phyloP scores from a whole-genome alignment of 2,329 filamentous ascomycete species.

The Thielaviopsis populi region DNA sequence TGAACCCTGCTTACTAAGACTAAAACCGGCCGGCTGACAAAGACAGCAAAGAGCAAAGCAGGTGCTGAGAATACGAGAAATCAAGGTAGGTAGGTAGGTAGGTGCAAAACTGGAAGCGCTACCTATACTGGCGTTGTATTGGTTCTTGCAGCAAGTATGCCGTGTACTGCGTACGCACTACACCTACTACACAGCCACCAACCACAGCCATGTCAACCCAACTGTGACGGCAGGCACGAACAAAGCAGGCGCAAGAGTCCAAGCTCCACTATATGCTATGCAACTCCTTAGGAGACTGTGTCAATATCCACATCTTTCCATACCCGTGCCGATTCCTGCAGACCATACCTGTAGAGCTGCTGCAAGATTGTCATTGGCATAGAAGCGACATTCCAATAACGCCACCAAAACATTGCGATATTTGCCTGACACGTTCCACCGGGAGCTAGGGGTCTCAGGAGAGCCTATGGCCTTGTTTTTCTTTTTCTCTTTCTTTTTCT shows the following conservation, averaged over 20 bases:
- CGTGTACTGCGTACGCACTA: too few species aligned
- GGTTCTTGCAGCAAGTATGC: too few species aligned
- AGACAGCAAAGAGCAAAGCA: not conserved
- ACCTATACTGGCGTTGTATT: too few species aligned
- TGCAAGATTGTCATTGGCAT: constrained; percentile 1
- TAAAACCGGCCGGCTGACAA: not conserved
- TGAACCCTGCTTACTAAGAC: not conserved
- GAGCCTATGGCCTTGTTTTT: not conserved
- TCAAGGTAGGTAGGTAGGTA: not conserved
- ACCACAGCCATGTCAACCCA: too few species aligned
- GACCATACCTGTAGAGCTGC: not conserved
- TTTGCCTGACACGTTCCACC: not conserved
- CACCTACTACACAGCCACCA: too few species aligned
- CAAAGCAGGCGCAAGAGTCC: too few species aligned
- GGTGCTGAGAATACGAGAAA: not conserved
- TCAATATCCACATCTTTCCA: too few species aligned
- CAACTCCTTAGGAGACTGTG: too few species aligned
- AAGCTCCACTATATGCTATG: too few species aligned
- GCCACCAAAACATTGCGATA: not conserved
- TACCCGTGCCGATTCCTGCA: too few species aligned
- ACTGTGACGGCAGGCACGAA: too few species aligned
- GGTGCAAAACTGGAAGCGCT: too few species aligned
- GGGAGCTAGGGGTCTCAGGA: not conserved
- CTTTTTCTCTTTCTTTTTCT: not conserved
- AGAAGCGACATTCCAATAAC: not conserved